Conservation (phyloP, 371 early-diverging fungal genomes). For the Mortierella sp. region DNA sequence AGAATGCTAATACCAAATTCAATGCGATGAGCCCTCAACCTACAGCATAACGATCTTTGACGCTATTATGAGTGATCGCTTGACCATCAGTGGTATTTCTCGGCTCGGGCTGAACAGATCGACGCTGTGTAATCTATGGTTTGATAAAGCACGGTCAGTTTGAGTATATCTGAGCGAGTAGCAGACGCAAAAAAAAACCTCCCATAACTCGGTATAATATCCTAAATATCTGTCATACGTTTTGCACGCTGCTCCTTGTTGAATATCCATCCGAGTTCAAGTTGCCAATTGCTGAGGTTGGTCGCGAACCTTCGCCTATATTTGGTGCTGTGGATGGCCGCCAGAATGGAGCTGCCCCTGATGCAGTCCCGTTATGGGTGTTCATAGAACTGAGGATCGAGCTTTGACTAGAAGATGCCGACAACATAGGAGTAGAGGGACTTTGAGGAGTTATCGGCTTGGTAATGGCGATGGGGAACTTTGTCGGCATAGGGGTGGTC, state of each 20-base stretch:
- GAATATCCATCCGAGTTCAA: conserved; percentile 22
- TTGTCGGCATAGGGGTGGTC: conserved; percentile 39
- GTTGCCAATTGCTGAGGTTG: conserved; percentile 25
- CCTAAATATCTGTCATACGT: conserved; percentile 7
- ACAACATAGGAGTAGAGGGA: conserved; percentile 26
- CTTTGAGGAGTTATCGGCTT: conserved; percentile 32
- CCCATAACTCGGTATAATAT: too few species aligned
- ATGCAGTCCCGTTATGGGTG: conserved; percentile 6
- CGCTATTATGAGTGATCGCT: conserved; percentile 4
- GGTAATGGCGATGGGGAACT: conserved; percentile 42
- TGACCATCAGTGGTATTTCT: conserved; percentile 22
- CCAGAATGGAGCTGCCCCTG: conserved; percentile 12
- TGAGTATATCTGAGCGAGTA: not conserved
- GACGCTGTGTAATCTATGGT: conserved; percentile 13
- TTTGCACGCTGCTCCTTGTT: conserved; percentile 6
- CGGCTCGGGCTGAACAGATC: conserved; percentile 32
- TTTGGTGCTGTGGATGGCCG: conserved; percentile 2
- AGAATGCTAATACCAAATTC: not conserved
- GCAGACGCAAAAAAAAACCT: too few species aligned
- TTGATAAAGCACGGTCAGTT: not conserved
- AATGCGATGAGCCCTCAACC: not conserved
- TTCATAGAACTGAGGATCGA: conserved; percentile 33
- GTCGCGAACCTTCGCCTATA: conserved; percentile 22
- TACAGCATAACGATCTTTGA: conserved; percentile 41
- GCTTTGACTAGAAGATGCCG: conserved; percentile 34